Evolutionary conservation across 208 protist genomes (phyloP), one percentile per base, ranked within the genome.

Genomic region (Sergeia podlipaevii): DNA sequence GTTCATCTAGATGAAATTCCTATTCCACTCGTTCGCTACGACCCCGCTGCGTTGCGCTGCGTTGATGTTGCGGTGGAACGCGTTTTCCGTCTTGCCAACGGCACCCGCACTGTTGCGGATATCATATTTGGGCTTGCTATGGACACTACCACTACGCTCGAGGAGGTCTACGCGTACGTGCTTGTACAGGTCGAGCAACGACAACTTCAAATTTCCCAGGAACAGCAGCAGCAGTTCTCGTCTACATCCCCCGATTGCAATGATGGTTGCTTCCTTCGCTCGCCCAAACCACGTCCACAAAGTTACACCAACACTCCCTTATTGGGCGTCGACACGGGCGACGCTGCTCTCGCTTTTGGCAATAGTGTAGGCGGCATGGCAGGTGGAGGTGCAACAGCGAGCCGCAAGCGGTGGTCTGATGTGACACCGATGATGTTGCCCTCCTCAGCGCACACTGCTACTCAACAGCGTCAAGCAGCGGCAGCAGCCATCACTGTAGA

Each of bases 31-130:
- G 65, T 55, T 4, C 27, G 62, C 1, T 80, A 71, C 44, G 50
- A 65, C 30, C 47, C 48, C 24, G 44, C 57, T 23, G n/a, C n/a
- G 30, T 48, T 84, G 33, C 79, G 81, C 37, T 77, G 62, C 62
- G 77, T 78, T 55, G 85, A 93, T 60, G 44, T 93, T 42, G 65
- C 70, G 13, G 66, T 93, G 17, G 65, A 74, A 18, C 59, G 74
- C 30, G 80, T 89, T 4, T 76, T 88, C 38, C 60, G 60, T 13
- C 66, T 75, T 4, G 67, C 90, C 27, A 77, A 93, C 56, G 82
- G 82, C 18, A 48, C 72, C 6, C 78, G 71, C 28, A 93, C 77
- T 5, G 82, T 93, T 30, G 71, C 69, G 0, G 74, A 80, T 23
- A 60, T 93, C 42, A 57, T 82, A 45, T 87, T 88, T 57, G 43